Evolutionary conservation across 768 basidiomycete genomes (phyloP).

Genomic region (Leccinum fibrillosum): DNA sequence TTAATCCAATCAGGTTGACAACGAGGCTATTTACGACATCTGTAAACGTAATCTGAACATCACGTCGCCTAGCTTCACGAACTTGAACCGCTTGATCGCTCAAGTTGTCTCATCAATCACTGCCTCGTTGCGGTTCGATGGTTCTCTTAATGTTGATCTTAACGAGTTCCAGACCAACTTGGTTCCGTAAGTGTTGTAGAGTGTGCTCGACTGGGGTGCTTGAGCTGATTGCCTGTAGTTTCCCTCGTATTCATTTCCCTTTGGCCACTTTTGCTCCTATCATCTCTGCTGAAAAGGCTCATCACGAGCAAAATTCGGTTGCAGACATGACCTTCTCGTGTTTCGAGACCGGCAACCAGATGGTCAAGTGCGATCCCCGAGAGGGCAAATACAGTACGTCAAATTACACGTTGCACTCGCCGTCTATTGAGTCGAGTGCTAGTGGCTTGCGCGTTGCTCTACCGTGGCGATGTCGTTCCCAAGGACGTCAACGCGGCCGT

Average conservation of each 20-base stretch:
- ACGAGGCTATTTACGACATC: constrained; percentile 76
- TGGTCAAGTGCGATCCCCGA: constrained; percentile 78
- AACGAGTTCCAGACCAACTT: constrained; percentile 99
- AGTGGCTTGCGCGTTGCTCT: constrained; percentile 69
- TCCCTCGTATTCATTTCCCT: constrained; percentile 99
- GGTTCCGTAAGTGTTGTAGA: constrained; percentile 70
- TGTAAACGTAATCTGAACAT: constrained; percentile 91
- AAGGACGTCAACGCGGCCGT: constrained; percentile 79
- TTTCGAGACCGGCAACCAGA: constrained; percentile 76
- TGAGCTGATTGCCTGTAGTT: constrained; percentile 41
- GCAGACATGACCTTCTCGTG: constrained; percentile 96
- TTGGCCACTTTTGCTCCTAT: constrained; percentile 95
- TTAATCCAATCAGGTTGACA: constrained; percentile 54
- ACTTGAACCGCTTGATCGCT: constrained; percentile 95
- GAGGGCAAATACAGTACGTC: constrained; percentile 72
- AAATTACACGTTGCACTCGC: neutral
- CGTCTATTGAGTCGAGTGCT: constrained; percentile 4
- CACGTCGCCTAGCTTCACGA: constrained; percentile 83
- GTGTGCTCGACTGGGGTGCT: neutral
- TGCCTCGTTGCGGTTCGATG: constrained; percentile 75
- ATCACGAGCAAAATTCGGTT: constrained; percentile 96
- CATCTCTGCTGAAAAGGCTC: constrained; percentile 89
- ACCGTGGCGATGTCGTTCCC: constrained; percentile 75
- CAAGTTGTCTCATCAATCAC: constrained; percentile 99
- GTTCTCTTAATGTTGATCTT: constrained; percentile 65